Evolutionary conservation across 768 basidiomycete species (phyloP), one percentile per base, ranked within the genome.

Genomic region (Lentinula sp.): DNA sequence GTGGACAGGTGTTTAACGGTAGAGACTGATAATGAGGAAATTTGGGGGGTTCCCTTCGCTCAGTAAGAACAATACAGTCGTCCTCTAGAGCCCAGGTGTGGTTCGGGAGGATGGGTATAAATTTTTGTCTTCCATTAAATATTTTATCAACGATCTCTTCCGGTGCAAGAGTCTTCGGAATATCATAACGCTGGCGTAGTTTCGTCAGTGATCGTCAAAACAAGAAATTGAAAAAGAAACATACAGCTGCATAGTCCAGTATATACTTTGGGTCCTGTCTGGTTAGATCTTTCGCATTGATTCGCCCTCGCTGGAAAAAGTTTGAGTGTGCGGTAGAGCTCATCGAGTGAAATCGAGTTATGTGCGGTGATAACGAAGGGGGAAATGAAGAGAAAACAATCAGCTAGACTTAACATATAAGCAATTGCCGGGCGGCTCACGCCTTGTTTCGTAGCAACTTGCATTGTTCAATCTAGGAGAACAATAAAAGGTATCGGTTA

Each of bases 211-310:
- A 13, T 18, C 6, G 35, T 20, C 7, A 15, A 6, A 28, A 43
- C 10, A 48, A 41, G 37, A 37, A 23, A 20, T 10, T 32, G 46
- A 49, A 18, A 32, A 28, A 8, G 41, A 20, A 15, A 59, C 42
- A 35, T 20, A 59, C 57, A 33, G n/a, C 33, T n/a, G 57, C 57
- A 32, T 59, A 59, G 20, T 59, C 57, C 33, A 9, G n/a, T 9
- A 59, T 39, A 8, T 36, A 59, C 45, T 42, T 23, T 6, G 12
- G 57, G 13, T 18, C 28, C 32, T 59, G 57, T 28, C 28, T 10
- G 60, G 67, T 6, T 63, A 68, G 23, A 66, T 71, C 41, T 63
- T 69, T n/a, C 65, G 69, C 57, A 63, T 68, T 51, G 61, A 60
- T 59, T 54, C 70, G 41, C 50, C 67, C 42, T 65, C 69, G 20